phyloP scores from a whole-genome alignment of 2,329 filamentous ascomycete species.

The Talaromyces pinophilus region DNA sequence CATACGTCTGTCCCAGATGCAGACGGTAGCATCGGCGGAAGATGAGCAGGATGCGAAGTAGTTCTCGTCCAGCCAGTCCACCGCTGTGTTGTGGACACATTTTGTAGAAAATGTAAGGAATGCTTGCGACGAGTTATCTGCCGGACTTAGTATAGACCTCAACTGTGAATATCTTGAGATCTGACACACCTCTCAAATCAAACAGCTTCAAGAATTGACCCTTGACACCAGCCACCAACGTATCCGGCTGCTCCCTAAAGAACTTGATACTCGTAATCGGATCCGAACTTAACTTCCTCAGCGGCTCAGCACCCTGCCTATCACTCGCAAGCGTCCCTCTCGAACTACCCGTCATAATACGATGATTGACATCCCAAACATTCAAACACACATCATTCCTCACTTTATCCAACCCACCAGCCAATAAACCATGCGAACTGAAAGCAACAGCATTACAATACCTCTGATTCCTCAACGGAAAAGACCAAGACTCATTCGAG shows the following conservation, averaged over 20 bases:
- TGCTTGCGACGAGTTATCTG: conserved; percentile 42
- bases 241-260: conserved; percentile 60
- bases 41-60: conserved; percentile 62
- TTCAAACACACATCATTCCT: conserved; percentile 66
- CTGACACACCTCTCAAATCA: conserved; percentile 58
- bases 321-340: conserved; percentile 34
- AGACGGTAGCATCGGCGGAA: conserved; percentile 59
- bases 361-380: conserved; percentile 62
- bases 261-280: conserved; percentile 66
- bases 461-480: conserved; percentile 62
- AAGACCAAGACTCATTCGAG: conserved; percentile 50
- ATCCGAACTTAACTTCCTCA: conserved; percentile 62
- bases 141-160: conserved; percentile 19
- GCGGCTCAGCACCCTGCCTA: conserved; percentile 48
- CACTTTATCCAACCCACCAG: conserved; percentile 63
- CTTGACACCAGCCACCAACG: conserved; percentile 62
- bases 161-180: neutral
- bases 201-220: conserved; percentile 63
- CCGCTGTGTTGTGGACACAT: conserved; percentile 64
- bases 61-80: conserved; percentile 65
- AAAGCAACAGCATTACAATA: conserved; percentile 67
- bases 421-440: conserved; percentile 57
- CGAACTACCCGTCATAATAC: conserved; percentile 39
- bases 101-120: conserved; percentile 56
- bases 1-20: conserved; percentile 63